These are phyloP conservation scores for Jacaranda copaia DNA, from an alignment of 257 asterid genomes.

Conservation along the genomic window DNA sequence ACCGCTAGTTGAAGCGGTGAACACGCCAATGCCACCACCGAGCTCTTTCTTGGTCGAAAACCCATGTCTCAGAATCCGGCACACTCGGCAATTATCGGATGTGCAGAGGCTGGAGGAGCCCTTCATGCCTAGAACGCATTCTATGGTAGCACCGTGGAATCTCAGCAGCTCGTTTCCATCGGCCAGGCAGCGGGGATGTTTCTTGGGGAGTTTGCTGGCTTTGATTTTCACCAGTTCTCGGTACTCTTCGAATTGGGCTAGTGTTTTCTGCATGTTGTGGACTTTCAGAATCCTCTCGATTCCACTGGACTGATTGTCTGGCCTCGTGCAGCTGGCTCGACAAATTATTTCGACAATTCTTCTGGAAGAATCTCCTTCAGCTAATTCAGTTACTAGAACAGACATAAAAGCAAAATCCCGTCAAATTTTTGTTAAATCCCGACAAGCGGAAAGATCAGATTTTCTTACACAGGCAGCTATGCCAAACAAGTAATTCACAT, in stretches of 20 bases:
- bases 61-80: conserved; percentile 72
- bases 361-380: conserved; percentile 89
- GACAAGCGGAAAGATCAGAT: too few species aligned
- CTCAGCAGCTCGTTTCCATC: conserved; percentile 93
- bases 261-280: conserved; percentile 84
- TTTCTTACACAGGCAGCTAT: background rate
- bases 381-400: conserved; percentile 74
- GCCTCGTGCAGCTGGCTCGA: conserved; percentile 58
- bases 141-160: conserved; percentile 73
- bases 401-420: background rate
- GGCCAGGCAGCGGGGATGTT: conserved; percentile 94
- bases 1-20: conserved; percentile 85
- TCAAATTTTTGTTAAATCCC: too few species aligned
- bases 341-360: conserved; percentile 90
- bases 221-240: conserved; percentile 80
- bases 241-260: conserved; percentile 87
- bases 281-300: conserved; percentile 83
- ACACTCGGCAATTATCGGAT: conserved; percentile 67
- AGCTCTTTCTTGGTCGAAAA: conserved; percentile 59
- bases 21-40: conserved; percentile 65
- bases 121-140: conserved; percentile 68
- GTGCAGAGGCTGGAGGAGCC: conserved; percentile 66
- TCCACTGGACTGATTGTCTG: conserved; percentile 50
- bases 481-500: background rate
- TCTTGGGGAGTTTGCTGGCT: conserved; percentile 76